Percentiles rank a stretch among this genome's conserved stretches.
These are phyloP conservation scores for Hansfordia pulvinata DNA, from an alignment of 2,329 filamentous ascomycete genomes.

Conservation along the genomic window DNA sequence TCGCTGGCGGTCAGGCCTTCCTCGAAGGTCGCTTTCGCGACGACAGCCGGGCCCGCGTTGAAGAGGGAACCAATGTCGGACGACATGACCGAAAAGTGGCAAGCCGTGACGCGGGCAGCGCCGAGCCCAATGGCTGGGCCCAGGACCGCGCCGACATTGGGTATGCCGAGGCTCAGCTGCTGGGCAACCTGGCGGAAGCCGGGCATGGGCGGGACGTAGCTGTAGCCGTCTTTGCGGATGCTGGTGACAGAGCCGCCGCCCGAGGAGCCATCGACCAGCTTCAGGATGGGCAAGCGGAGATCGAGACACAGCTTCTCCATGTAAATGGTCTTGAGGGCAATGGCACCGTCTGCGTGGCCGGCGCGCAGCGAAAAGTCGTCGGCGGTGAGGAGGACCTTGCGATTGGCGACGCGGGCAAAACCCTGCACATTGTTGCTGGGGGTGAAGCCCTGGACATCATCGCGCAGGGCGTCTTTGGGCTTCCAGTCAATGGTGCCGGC, in stretches of 20 bases:
- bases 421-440: slow-evolving; percentile 53
- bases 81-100: slow-evolving; percentile 55
- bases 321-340: slow-evolving; percentile 44
- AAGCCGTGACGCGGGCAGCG: slow-evolving; percentile 45
- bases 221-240: slow-evolving; percentile 39
- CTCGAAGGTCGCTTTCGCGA: slow-evolving; percentile 49
- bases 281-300: slow-evolving; percentile 44
- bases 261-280: slow-evolving; percentile 49
- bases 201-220: slow-evolving; percentile 44
- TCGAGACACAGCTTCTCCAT: slow-evolving; percentile 47
- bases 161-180: slow-evolving; percentile 49
- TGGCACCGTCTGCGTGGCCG: slow-evolving; percentile 48
- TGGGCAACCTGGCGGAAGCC: slow-evolving; percentile 37
- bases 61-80: slow-evolving; percentile 47
- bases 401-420: slow-evolving; percentile 34
- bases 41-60: slow-evolving; percentile 51
- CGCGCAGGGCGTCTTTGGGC: slow-evolving; percentile 32
- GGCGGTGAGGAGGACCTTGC: slow-evolving; percentile 45
- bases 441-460: slow-evolving; percentile 34
- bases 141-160: slow-evolving; percentile 48
- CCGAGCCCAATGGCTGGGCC: slow-evolving; percentile 52
- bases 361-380: slow-evolving; percentile 51
- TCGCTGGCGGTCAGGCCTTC: slow-evolving; percentile 45
- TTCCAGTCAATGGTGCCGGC: slow-evolving; percentile 46
- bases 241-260: slow-evolving; percentile 49